A percentile compares a stretch with the other conserved stretches of the same genome.
Evolutionary conservation across 352 stramenopile species (phyloP).

Genomic region (Pythium pyrilobum): DNA sequence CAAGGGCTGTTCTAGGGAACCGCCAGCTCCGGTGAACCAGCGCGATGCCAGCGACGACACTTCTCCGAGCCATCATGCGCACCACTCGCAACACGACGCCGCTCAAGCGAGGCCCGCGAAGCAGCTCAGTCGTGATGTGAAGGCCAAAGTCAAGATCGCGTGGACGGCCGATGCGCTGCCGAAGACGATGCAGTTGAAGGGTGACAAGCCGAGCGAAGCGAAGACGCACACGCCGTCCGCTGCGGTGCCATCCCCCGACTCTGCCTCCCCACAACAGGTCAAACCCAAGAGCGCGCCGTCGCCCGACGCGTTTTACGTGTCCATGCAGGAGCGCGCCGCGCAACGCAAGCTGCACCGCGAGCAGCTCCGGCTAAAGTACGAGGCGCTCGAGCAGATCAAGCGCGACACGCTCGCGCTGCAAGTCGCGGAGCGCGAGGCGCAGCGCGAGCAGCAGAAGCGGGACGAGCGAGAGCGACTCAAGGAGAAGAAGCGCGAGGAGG

Average conservation of each 20-base stretch:
- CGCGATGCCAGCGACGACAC: background rate
- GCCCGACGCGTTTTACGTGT: constrained; percentile 38
- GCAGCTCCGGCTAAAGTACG: constrained; percentile 45
- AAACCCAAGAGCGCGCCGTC: background rate
- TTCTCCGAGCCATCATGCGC: no score
- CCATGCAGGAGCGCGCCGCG: constrained; percentile 50
- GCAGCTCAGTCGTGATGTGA: no score
- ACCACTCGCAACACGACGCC: no score
- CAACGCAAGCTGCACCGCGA: constrained; percentile 54
- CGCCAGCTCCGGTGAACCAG: background rate
- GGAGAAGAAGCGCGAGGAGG: constrained; percentile 35
- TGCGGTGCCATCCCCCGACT: background rate
- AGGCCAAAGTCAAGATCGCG: background rate
- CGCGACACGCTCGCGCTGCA: constrained; percentile 30
- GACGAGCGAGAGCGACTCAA: constrained; percentile 34
- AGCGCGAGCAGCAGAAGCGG: constrained; percentile 30
- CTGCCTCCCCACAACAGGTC: background rate
- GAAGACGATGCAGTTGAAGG: background rate
- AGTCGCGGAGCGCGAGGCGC: constrained; percentile 33
- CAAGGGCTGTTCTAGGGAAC: no score
- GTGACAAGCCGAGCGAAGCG: no score
- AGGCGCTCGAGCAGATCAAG: constrained; percentile 44
- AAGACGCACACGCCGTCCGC: background rate
- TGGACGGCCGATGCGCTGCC: background rate
- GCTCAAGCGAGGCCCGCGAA: background rate